Evolutionary conservation across 2,329 filamentous ascomycete genomes (phyloP), one percentile per base, ranked within the genome.

Genomic region (Calonectria pseudoturangicola): DNA sequence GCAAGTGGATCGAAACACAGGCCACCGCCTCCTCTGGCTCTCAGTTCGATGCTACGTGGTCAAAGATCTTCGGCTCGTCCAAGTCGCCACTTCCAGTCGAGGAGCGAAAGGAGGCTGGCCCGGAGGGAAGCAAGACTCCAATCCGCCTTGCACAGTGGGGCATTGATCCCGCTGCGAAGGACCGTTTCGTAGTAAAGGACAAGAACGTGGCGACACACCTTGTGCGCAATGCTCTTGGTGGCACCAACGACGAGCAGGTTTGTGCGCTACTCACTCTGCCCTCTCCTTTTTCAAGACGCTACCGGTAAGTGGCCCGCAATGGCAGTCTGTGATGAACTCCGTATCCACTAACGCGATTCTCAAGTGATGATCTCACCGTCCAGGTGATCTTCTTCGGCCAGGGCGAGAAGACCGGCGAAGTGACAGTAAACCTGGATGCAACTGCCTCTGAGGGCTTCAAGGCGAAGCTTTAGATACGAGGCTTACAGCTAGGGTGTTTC

Each of bases 351-450:
- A 74, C 30, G 74, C 25, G 60, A 79, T 7, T 25, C 18, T 18
- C n/a, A 51, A 96, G 95, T 77, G 97, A 99, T 82, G 97, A 99
- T 82, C 87, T 99, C 75, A 99, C 97, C 0, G 96, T 99, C 18
- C 95, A 99, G 84, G 97, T 99, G 73, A 98, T 99, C 81, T 99
- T 99, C 89, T 99, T 99, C 80, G 97, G 97, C 73, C 92, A 98
- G 78, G 91, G 93, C 43, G 87, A 92, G 66, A 92, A 92, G 82
- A 93, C 90, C 36, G 95, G 96, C 43, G 93, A 93, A 75, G 93
- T 98, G 6, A 90, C 93, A 6, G 84, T 98, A 71, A 99, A 98
- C 84, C 88, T 93, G 75, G 96, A 98, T 81, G 97, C 97, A 2
- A 98, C 93, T 73, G 94, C 93, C 47, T 78, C 81, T 12, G 79